Evolutionary conservation across 305 asterid genomes (phyloP), one percentile per base, ranked within the genome.

Genomic region (Fraxinus velutina): DNA sequence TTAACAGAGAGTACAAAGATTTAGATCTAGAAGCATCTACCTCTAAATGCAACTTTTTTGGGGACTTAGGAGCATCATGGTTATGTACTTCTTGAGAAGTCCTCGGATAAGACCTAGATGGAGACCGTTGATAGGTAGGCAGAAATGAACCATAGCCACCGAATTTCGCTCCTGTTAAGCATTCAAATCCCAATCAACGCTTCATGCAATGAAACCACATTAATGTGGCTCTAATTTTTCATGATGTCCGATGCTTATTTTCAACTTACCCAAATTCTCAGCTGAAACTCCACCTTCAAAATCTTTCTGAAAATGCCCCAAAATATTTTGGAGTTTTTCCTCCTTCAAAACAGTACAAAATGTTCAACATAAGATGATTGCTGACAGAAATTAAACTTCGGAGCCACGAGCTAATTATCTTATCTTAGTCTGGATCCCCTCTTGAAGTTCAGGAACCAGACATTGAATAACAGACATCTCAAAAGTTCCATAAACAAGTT

Each of bases 261-360:
- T 72, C 42, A 21, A 86, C 98, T 87, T 89, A 96, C 99, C 99
- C 92, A 96, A 90, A 89, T 91, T 94, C 86, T 93, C 99, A 62
- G 98, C 97, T n/a, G 99, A 92, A 81, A 96, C 93, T 57, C 93
- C 97, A 44, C 99, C 98, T 91, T 93, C 99, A 88, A 96, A 96
- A 85, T 96, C 98, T 86, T 93, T 94, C 87, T 96, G 99, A 85
- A 90, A 90, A 86, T 96, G 99, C 84, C 99, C 99, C 90, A 96
- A 83, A 57, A 91, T 92, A 85, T 88, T 91, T 79, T 94, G 95
- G 85, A 96, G 89, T 85, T 94, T 96, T 85, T 92, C 98, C 84
- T 88, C 97, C 99, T 94, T 89, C 85, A 86, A 85, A 82, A 86
- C 78, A 84, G 64, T 30, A 83, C 24, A 78, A 80, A 30, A 76